These are phyloP conservation scores for Suzukiozyma palmioleophila DNA, from an alignment of 1,139 yeast genomes.

Conservation along the genomic window DNA sequence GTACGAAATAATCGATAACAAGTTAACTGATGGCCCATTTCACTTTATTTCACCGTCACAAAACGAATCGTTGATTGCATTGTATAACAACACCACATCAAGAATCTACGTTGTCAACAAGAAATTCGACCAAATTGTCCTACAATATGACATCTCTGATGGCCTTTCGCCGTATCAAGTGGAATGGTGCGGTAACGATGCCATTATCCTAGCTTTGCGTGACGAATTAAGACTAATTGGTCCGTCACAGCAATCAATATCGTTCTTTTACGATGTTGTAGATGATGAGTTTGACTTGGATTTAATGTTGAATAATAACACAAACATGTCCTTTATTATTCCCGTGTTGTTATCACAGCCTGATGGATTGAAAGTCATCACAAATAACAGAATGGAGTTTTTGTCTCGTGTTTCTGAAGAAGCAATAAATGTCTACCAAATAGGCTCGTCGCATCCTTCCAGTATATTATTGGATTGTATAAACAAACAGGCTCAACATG, in stretches of 20 bases:
- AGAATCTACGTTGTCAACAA: conserved; percentile 52
- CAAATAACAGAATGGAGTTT: conserved; percentile 56
- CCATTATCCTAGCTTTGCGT: conserved; percentile 54
- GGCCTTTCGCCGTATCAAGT: conserved; percentile 40
- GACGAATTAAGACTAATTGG: conserved; percentile 72
- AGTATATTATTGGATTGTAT: conserved; percentile 81
- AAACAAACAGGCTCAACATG: conserved; percentile 62
- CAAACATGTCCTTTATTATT: conserved; percentile 26
- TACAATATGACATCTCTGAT: conserved; percentile 45
- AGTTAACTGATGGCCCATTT: conserved; percentile 57
- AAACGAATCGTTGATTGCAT: conserved; percentile 55
- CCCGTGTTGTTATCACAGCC: conserved; percentile 46
- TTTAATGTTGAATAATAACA: conserved; percentile 11
- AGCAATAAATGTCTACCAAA: conserved; percentile 61
- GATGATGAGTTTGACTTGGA: conserved; percentile 31
- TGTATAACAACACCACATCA: conserved; percentile 41
- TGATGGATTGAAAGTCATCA: conserved; percentile 71
- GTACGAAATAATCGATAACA: conserved; percentile 30
- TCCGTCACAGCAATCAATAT: conserved; percentile 59
- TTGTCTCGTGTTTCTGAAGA: conserved; percentile 59
- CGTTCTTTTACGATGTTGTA: conserved; percentile 39
- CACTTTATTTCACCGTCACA: conserved; percentile 52
- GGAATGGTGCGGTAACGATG: conserved; percentile 86
- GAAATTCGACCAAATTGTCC: conserved; percentile 47
- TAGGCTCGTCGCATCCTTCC: conserved; percentile 82